phyloP scores from a whole-genome alignment of 1,284 basidiomycete species.

The Psilocybe mexicana region DNA sequence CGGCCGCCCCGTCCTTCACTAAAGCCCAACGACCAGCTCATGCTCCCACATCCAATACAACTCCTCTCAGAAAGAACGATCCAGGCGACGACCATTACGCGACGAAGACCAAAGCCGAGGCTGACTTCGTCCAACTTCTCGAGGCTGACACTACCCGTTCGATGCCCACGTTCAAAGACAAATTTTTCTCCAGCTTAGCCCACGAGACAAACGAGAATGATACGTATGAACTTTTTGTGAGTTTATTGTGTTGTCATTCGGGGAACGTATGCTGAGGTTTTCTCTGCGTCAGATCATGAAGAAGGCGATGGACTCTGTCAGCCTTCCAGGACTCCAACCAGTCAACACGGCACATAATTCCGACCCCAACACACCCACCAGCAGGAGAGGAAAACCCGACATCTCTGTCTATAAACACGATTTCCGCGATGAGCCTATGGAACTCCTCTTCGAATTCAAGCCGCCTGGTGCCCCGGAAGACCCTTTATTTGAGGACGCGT shows the following conservation, averaged over 20 bases:
- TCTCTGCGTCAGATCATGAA: background rate
- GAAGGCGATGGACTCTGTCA: too few species aligned
- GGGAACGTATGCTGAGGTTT: too few species aligned
- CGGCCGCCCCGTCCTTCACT: too few species aligned
- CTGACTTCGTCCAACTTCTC: background rate
- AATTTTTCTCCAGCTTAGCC: background rate
- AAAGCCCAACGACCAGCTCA: too few species aligned
- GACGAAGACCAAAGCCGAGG: background rate
- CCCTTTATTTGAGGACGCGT: constrained; percentile 12
- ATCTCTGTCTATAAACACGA: background rate
- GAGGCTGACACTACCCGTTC: too few species aligned
- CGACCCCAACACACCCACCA: background rate
- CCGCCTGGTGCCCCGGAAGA: background rate
- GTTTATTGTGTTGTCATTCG: background rate
- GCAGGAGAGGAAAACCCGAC: background rate
- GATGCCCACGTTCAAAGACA: background rate
- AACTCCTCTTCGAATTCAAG: constrained; percentile 2
- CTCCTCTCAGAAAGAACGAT: background rate
- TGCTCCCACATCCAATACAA: background rate
- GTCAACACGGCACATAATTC: background rate
- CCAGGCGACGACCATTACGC: background rate
- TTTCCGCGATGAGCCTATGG: background rate
- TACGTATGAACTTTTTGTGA: background rate
- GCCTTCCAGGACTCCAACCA: background rate
- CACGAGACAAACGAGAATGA: background rate